phyloP scores from a whole-genome alignment of 176 grass and related monocot species.

The Echinochloa phyllopogon region DNA sequence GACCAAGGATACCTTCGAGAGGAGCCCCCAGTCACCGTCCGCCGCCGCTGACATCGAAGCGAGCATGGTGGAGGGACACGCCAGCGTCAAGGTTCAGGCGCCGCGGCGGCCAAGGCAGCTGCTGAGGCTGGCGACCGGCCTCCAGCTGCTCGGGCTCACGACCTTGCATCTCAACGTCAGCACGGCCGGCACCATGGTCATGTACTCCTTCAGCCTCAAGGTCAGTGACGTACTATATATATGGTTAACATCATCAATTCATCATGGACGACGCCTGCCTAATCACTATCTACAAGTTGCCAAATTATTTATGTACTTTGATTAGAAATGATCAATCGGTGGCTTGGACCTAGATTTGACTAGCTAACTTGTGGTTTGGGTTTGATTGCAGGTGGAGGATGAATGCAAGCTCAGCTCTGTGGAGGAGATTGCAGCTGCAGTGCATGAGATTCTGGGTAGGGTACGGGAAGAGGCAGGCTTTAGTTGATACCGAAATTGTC shows the following conservation, averaged over 20 bases:
- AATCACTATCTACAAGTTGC: background rate
- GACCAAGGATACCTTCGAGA: background rate
- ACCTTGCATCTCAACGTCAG: conserved; percentile 65
- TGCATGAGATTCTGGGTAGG: conserved; percentile 62
- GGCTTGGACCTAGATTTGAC: background rate
- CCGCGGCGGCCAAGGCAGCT: conserved; percentile 54
- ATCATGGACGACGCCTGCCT: too few species aligned
- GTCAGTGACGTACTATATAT: background rate
- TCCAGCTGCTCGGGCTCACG: conserved; percentile 53
- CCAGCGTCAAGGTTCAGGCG: conserved; percentile 56
- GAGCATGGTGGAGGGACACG: conserved; percentile 59
- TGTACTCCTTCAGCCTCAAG: conserved; percentile 69
- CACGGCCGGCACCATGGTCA: conserved; percentile 35
- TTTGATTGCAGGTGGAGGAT: conserved; percentile 59
- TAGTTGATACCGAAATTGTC: conserved; percentile 34
- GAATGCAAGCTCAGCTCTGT: conserved; percentile 61
- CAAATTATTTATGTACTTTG: background rate
- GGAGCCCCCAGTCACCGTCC: background rate
- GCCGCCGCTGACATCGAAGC: conserved; percentile 56
- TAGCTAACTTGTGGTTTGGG: background rate
- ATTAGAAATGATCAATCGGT: background rate
- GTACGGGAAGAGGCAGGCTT: conserved; percentile 48
- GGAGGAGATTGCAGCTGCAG: conserved; percentile 64
- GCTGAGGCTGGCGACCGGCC: conserved; percentile 38
- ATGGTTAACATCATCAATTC: background rate